A percentile compares a stretch with the other conserved stretches of the same genome.
Evolutionary conservation across 2,329 filamentous ascomycete genomes (phyloP).

Genomic region (Amauroascus niger): DNA sequence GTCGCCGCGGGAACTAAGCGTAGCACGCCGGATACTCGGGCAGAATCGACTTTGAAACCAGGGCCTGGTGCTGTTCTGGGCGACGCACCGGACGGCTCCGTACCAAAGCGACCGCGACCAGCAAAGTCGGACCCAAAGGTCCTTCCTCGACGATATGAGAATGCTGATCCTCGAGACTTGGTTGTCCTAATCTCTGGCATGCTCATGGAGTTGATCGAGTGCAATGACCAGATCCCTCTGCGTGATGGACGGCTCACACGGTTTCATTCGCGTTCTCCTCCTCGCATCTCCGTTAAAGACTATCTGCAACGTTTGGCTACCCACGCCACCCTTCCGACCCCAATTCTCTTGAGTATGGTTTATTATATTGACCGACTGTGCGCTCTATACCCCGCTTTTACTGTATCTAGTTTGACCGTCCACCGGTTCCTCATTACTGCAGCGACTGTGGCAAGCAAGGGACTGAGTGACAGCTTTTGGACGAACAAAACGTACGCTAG

Average conservation of each 20-base stretch:
- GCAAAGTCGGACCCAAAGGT: slow-evolving; percentile 42
- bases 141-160: slow-evolving; percentile 63
- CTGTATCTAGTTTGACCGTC: slow-evolving; percentile 89
- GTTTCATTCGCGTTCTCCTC: slow-evolving; percentile 84
- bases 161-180: slow-evolving; percentile 72
- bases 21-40: slow-evolving; percentile 14
- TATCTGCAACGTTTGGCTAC: slow-evolving; percentile 88
- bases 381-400: slow-evolving; percentile 85
- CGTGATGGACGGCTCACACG: slow-evolving; percentile 78
- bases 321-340: slow-evolving; percentile 85
- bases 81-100: slow-evolving; percentile 21
- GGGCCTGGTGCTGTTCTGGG: slow-evolving; percentile 20
- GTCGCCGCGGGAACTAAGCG: slow-evolving; percentile 18
- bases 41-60: slow-evolving; percentile 24
- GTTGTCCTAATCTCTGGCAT: slow-evolving; percentile 88
- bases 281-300: slow-evolving; percentile 87
- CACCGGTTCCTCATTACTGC: slow-evolving; percentile 95
- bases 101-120: slow-evolving; percentile 40
- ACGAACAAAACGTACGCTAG: slow-evolving; percentile 94
- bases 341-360: slow-evolving; percentile 94
- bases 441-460: slow-evolving; percentile 90
- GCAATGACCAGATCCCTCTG: slow-evolving; percentile 81
- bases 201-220: slow-evolving; percentile 86
- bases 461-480: slow-evolving; percentile 94
- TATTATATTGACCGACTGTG: slow-evolving; percentile 97